A percentile compares a stretch with the other conserved stretches of the same genome.
Evolutionary conservation across 2,329 filamentous ascomycete genomes (phyloP).

Genomic region (Amesomyces nigricolor): DNA sequence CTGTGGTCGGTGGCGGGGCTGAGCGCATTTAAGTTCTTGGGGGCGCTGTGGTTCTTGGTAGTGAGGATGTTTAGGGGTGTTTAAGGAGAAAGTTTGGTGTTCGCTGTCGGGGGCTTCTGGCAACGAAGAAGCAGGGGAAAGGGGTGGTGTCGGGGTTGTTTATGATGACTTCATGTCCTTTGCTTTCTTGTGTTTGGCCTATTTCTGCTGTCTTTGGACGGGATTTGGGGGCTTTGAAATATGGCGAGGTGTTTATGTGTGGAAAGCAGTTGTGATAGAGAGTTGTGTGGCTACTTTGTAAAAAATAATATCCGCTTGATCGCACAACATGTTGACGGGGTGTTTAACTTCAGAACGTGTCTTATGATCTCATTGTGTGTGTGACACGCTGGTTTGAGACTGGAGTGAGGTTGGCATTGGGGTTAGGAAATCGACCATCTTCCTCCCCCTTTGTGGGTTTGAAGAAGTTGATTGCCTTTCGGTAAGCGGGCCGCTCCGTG

Average conservation of each 20-base stretch:
- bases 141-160: neutral
- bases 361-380: too few species aligned
- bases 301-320: neutral
- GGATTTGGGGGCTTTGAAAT: too few species aligned
- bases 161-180: too few species aligned
- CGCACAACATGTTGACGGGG: neutral
- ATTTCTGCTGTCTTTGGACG: neutral
- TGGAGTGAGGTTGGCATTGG: too few species aligned
- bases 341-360: too few species aligned
- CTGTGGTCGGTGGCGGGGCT: constrained; percentile 84
- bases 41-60: constrained; percentile 87
- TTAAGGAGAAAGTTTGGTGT: constrained; percentile 29
- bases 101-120: neutral
- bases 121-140: neutral
- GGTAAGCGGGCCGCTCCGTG: too few species aligned
- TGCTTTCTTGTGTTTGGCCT: too few species aligned
- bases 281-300: neutral
- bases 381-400: too few species aligned
- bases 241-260: neutral
- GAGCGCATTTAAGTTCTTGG: constrained; percentile 80
- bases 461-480: too few species aligned
- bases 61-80: constrained; percentile 77
- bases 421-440: too few species aligned
- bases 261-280: neutral
- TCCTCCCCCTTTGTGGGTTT: too few species aligned